Percentiles rank a stretch among this genome's conserved stretches.
Evolutionary conservation across 1,284 basidiomycete species (phyloP).

Genomic region (Fomitopsis palustris): DNA sequence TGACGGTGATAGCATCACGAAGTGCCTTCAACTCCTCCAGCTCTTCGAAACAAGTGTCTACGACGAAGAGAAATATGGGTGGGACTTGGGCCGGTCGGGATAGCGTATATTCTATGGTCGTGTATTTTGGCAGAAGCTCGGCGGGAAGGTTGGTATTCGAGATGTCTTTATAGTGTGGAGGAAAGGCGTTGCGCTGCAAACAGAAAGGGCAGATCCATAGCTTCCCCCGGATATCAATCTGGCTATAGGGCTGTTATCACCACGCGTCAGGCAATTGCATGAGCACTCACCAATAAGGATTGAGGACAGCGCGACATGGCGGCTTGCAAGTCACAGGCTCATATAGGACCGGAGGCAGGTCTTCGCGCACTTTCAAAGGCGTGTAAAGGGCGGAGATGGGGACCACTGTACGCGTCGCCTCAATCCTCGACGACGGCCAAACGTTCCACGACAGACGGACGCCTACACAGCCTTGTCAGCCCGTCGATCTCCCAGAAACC

Average conservation of each 20-base stretch:
- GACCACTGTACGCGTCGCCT: slow-evolving; percentile 96
- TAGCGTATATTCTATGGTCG: slow-evolving; percentile 98
- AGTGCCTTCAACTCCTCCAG: slow-evolving; percentile 92
- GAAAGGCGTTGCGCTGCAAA: slow-evolving; percentile 94
- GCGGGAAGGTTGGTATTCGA: slow-evolving; percentile 95
- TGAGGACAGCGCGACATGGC: slow-evolving; percentile 95
- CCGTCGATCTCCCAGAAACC: background rate
- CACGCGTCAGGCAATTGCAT: background rate
- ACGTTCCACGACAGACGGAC: slow-evolving; percentile 97
- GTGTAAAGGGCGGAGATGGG: slow-evolving; percentile 98
- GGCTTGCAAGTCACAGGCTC: slow-evolving; percentile 99
- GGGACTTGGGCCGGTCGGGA: slow-evolving; percentile 89
- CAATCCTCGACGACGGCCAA: slow-evolving; percentile 96
- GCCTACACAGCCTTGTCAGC: slow-evolving; percentile 42
- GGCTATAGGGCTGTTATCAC: slow-evolving; percentile 45
- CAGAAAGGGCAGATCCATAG: slow-evolving; percentile 99
- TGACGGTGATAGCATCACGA: slow-evolving; percentile 89
- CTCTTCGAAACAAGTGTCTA: slow-evolving; percentile 96
- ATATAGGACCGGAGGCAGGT: slow-evolving; percentile 94
- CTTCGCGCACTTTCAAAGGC: slow-evolving; percentile 92
- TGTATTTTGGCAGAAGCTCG: slow-evolving; percentile 96
- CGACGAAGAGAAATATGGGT: slow-evolving; percentile 95
- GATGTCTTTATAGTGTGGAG: slow-evolving; percentile 99
- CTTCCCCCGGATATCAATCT: slow-evolving; percentile 98
- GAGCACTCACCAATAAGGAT: slow-evolving; percentile 83